Evolutionary conservation across 306 rosid species (phyloP).

Genomic region (Acacia confusa): DNA sequence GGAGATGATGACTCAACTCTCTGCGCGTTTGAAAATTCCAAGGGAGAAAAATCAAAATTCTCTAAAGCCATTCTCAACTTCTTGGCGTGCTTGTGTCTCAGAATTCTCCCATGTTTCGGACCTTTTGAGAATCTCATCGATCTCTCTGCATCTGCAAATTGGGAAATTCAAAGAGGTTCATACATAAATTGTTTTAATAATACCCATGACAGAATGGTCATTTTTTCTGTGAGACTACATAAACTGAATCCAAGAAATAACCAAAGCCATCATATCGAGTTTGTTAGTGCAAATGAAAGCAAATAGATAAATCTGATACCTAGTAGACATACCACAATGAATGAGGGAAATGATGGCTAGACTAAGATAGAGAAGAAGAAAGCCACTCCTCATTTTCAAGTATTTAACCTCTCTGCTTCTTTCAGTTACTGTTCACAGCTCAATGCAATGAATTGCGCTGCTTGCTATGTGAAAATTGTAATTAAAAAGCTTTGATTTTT

Average conservation of each 20-base stretch:
- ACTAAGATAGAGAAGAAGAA: conserved; percentile 46
- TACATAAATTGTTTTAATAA: no score
- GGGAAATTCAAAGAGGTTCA: background rate
- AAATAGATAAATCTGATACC: background rate
- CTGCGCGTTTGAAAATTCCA: conserved; percentile 49
- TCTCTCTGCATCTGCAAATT: conserved; percentile 57
- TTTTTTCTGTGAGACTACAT: background rate
- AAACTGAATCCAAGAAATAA: background rate
- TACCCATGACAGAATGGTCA: no score
- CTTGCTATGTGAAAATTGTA: background rate
- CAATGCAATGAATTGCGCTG: conserved; percentile 16
- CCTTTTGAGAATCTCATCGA: conserved; percentile 42
- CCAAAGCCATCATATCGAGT: background rate
- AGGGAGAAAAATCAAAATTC: conserved; percentile 44
- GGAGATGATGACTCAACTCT: conserved; percentile 71
- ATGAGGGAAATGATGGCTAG: conserved; percentile 48
- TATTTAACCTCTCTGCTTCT: conserved; percentile 30
- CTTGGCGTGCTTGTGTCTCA: conserved; percentile 43
- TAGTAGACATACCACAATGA: conserved; percentile 60
- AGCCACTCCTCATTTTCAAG: conserved; percentile 34
- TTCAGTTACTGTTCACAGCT: conserved; percentile 27
- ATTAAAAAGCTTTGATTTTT: background rate
- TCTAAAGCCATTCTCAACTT: conserved; percentile 46
- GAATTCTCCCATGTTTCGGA: conserved; percentile 41
- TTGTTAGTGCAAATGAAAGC: background rate